Percentiles rank a stretch among this genome's conserved stretches.
Evolutionary conservation across 768 basidiomycete species (phyloP).

Genomic region (Leucosporidium scottii): DNA sequence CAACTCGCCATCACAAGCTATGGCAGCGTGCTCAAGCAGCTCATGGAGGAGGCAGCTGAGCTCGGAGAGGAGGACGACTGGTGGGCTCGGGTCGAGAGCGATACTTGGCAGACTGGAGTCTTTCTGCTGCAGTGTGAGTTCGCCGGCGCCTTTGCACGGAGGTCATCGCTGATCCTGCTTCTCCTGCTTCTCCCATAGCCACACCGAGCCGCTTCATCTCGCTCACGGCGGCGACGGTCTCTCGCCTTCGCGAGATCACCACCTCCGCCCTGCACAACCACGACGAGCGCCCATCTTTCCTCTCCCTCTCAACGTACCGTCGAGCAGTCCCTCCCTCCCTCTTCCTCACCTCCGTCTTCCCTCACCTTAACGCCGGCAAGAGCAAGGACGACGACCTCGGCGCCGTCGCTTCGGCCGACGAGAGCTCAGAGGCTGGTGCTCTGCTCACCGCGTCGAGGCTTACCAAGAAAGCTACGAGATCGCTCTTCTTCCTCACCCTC

Average conservation of each 20-base stretch:
- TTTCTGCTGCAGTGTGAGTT: constrained; percentile 74
- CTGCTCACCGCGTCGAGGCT: neutral
- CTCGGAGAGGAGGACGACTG: constrained; percentile 73
- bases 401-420: neutral
- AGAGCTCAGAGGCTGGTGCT: neutral
- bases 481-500: constrained; percentile 41
- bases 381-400: constrained; percentile 15
- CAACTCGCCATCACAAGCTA: constrained; percentile 17
- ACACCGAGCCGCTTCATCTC: constrained; percentile 47
- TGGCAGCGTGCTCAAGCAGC: constrained; percentile 33
- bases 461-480: constrained; percentile 16
- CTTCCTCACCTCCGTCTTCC: constrained; percentile 59
- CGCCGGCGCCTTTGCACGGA: constrained; percentile 32
- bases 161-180: neutral
- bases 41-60: constrained; percentile 59
- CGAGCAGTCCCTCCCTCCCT: constrained; percentile 48
- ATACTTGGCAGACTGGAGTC: constrained; percentile 51
- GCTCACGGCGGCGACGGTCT: constrained; percentile 29
- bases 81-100: constrained; percentile 70
- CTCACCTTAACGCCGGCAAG: constrained; percentile 49
- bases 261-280: constrained; percentile 48
- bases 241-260: constrained; percentile 44
- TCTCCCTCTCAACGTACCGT: constrained; percentile 46
- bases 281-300: constrained; percentile 46
- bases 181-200: constrained; percentile 43